A percentile compares a stretch with the other conserved stretches of the same genome.
Conservation (phyloP, 2,329 filamentous ascomycete genomes). For the Hymenoscyphus albidus region DNA sequence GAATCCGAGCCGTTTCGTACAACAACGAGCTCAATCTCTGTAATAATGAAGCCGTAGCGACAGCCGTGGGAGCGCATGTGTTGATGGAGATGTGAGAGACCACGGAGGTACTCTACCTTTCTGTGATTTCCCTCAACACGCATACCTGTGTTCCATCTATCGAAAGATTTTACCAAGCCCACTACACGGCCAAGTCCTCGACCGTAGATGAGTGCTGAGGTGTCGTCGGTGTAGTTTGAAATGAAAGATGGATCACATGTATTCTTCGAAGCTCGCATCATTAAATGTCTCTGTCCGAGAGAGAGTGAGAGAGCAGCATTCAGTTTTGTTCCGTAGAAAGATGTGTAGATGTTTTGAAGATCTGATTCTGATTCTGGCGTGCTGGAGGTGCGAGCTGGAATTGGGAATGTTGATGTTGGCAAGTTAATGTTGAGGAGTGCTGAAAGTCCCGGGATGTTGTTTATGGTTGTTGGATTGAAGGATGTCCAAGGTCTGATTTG, state of each 20-base stretch:
- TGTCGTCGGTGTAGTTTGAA: conserved; percentile 50
- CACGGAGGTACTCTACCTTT: conserved; percentile 83
- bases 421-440: conserved; percentile 69
- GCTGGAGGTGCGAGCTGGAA: conserved; percentile 44
- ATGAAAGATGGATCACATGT: conserved; percentile 41
- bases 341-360: conserved; percentile 70
- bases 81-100: conserved; percentile 80
- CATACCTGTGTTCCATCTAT: conserved; percentile 95
- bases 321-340: conserved; percentile 79
- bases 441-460: conserved; percentile 67
- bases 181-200: conserved; percentile 61
- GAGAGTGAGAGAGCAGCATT: conserved; percentile 79
- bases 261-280: conserved; percentile 32
- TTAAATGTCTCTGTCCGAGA: conserved; percentile 59
- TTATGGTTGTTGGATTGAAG: conserved; percentile 71
- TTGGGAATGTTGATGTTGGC: conserved; percentile 56
- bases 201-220: conserved; percentile 44
- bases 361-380: conserved; percentile 75
- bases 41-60: conserved; percentile 94
- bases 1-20: conserved; percentile 73
- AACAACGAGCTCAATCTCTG: conserved; percentile 89
- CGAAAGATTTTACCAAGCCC: conserved; percentile 85
- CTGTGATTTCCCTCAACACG: conserved; percentile 79
- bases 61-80: conserved; percentile 92
- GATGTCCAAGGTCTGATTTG: conserved; percentile 79